phyloP scores from a whole-genome alignment of 1,284 basidiomycete genomes.

The Rhizopogon parksii region DNA sequence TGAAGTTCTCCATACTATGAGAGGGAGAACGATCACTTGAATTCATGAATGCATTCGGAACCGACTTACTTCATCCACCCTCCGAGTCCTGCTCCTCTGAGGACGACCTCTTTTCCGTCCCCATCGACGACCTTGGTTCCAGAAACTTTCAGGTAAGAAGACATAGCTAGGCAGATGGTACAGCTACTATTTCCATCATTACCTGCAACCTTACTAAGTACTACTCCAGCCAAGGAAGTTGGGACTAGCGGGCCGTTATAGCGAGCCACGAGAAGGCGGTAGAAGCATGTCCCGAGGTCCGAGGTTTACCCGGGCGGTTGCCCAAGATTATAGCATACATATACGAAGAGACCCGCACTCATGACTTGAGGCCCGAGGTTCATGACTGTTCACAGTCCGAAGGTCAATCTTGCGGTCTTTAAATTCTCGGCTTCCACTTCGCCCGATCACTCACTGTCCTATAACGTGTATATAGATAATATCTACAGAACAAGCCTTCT shows the following conservation, averaged over 20 bases:
- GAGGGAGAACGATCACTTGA: neutral
- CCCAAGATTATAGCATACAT: too few species aligned
- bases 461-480: neutral
- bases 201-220: slow-evolving; percentile 8
- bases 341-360: too few species aligned
- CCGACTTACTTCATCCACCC: slow-evolving; percentile 62
- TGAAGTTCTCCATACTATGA: slow-evolving; percentile 58
- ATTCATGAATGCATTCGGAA: neutral
- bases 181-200: neutral
- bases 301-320: slow-evolving; percentile 3
- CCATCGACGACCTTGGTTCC: slow-evolving; percentile 54
- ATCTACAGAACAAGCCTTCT: slow-evolving; percentile 22
- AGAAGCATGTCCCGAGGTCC: slow-evolving; percentile 1
- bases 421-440: too few species aligned
- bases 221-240: neutral
- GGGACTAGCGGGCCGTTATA: slow-evolving; percentile 1
- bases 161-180: slow-evolving; percentile 13
- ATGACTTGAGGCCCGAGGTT: too few species aligned
- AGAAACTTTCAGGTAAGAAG: slow-evolving; percentile 43
- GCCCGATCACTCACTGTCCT: slow-evolving; percentile 5
- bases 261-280: slow-evolving; percentile 3
- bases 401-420: too few species aligned
- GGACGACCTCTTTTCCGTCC: slow-evolving; percentile 47
- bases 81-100: slow-evolving; percentile 62
- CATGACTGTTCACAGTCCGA: too few species aligned